Evolutionary conservation across 257 asterid genomes (phyloP).

Genomic region (Solanum pinnatisectum): DNA sequence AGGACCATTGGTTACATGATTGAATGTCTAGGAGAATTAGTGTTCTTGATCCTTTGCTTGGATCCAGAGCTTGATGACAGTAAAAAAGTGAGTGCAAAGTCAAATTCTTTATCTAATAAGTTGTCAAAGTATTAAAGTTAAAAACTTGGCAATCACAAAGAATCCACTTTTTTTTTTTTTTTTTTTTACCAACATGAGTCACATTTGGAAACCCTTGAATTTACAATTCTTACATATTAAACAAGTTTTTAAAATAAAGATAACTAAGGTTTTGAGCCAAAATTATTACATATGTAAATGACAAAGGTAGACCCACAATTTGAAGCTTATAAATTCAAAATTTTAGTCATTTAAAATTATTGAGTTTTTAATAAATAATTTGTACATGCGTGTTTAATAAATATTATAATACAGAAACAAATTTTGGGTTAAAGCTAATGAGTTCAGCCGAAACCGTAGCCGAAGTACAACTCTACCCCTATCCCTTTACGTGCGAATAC

Average conservation of each 20-base stretch:
- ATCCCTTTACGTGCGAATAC: not conserved
- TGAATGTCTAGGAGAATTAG: not conserved
- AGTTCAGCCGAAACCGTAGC: not conserved
- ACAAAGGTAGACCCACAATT: not conserved
- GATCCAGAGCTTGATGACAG: not conserved
- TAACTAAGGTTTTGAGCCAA: not conserved
- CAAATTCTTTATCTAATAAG: not conserved
- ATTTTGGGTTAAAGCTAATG: rapidly evolving
- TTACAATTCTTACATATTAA: not conserved
- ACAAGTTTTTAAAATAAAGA: not conserved
- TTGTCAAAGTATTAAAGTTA: not conserved
- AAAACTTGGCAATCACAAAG: not conserved
- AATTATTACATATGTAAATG: not conserved
- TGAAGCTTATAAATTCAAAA: not conserved
- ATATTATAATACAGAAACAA: not conserved
- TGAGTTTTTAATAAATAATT: not conserved
- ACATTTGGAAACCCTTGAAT: not conserved
- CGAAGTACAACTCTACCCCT: not conserved
- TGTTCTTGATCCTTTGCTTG: not conserved
- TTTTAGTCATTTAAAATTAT: not conserved
- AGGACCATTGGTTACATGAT: not conserved
- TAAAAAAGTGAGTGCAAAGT: not conserved
- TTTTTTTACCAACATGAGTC: not conserved
- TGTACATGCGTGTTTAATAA: not conserved
- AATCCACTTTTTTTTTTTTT: not conserved